A percentile compares a stretch with the other conserved stretches of the same genome.
Evolutionary conservation across 2,329 filamentous ascomycete species (phyloP).

Genomic region (Aspergillus hortae): DNA sequence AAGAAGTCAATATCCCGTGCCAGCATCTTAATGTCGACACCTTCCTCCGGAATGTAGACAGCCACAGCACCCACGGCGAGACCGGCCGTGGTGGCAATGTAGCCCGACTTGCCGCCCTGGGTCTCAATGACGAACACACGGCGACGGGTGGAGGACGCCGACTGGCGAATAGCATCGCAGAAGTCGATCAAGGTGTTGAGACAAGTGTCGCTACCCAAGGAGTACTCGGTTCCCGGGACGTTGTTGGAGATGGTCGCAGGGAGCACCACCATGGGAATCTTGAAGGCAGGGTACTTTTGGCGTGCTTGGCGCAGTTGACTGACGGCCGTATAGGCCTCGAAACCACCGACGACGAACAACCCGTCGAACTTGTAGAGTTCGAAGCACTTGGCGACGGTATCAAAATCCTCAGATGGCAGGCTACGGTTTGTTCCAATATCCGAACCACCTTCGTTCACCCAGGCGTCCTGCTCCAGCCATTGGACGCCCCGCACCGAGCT

Average conservation of each 20-base stretch:
- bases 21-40: slow-evolving; percentile 89
- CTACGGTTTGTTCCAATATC: slow-evolving; percentile 97
- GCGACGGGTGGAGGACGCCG: slow-evolving; percentile 83
- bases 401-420: slow-evolving; percentile 81
- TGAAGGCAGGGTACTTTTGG: slow-evolving; percentile 73
- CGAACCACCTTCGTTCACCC: slow-evolving; percentile 94
- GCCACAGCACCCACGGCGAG: slow-evolving; percentile 58
- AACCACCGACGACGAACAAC: slow-evolving; percentile 86
- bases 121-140: slow-evolving; percentile 97
- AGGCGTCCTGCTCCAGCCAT: slow-evolving; percentile 92
- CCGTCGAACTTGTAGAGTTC: slow-evolving; percentile 84
- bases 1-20: slow-evolving; percentile 85
- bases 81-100: background rate
- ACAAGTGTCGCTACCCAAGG: slow-evolving; percentile 91
- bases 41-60: slow-evolving; percentile 96
- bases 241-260: slow-evolving; percentile 99
- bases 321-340: slow-evolving; percentile 90
- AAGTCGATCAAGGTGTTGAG: slow-evolving; percentile 91
- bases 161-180: slow-evolving; percentile 96
- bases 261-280: slow-evolving; percentile 84
- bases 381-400: slow-evolving; percentile 76
- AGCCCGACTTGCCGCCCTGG: slow-evolving; percentile 64
- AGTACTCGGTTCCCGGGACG: slow-evolving; percentile 95
- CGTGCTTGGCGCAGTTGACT: slow-evolving; percentile 80
- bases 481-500: slow-evolving; percentile 80